Evolutionary conservation across 495 filamentous ascomycete genomes (phyloP), one percentile per base, ranked within the genome.

Genomic region (Annulohypoxylon stygium): DNA sequence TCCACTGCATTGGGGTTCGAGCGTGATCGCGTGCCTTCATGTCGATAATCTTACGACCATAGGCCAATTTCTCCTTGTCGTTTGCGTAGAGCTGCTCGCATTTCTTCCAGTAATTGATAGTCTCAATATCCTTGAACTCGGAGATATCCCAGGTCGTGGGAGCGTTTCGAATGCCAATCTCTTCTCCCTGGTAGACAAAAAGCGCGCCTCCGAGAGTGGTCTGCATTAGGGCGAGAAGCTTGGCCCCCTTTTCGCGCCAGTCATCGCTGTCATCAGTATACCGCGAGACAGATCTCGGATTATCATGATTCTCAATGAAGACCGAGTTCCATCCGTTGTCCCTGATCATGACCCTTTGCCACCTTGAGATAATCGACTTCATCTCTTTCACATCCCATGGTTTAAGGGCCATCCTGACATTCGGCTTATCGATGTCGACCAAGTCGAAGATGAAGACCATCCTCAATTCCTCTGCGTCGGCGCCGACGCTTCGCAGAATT

Each of bases 131-230:
- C 66, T 88, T 89, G 78, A 89, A 92, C 62, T 92, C 87, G 7
- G 86, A 84, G 16, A 90, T 86, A 2, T 78, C 81, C 90, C 90
- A 92, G 4, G 80, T 76, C 1, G 69, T 66, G 0, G 90, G 89
- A 1, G 86, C 84, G 72, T 92, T 92, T 3, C 82, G 80, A 82
- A 91, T 90, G 0, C 88, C 90, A 0, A 92, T 69, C 74, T 93
- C 90, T 69, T 93, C 88, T n/a, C 90, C 90, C 73, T 93, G 89
- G 69, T 90, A 92, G 1, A 92, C 77, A 64, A 89, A 92, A 4
- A 89, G 82, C 0, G 90, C 91, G 1, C 90, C 90, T 3, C 84
- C 83, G 55, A 88, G 82, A 36, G 87, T 79, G 0, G 82, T 83
- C 71, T 88, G 73, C 64, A 88, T 81, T 7, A 88, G 84, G 0